Conservation (phyloP, 2,329 filamentous ascomycete genomes). For the Ophiostoma populinum region DNA sequence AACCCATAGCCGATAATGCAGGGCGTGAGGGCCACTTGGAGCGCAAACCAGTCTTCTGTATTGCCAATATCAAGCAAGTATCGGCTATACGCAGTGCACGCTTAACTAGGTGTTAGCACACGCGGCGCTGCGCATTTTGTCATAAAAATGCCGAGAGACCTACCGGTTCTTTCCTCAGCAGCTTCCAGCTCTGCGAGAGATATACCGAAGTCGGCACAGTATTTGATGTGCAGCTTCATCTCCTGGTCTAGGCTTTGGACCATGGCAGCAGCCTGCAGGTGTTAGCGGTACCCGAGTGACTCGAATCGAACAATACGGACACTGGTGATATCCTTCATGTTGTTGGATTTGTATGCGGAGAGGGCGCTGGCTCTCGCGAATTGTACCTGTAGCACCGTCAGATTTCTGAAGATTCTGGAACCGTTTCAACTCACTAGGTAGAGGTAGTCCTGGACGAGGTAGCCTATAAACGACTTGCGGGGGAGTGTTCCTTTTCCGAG, state of each 20-base stretch:
- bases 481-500: slow-evolving; percentile 63
- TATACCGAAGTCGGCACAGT: slow-evolving; percentile 69
- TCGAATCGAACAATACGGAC: no score
- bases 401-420: neutral
- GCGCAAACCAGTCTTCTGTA: slow-evolving; percentile 71
- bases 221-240: slow-evolving; percentile 63
- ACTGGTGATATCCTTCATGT: slow-evolving; percentile 52
- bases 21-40: slow-evolving; percentile 71
- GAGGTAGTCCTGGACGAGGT: slow-evolving; percentile 82
- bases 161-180: slow-evolving; percentile 59
- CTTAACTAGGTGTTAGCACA: slow-evolving; percentile 11
- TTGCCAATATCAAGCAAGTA: slow-evolving; percentile 69
- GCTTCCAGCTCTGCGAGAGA: slow-evolving; percentile 53
- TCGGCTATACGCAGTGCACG: slow-evolving; percentile 24
- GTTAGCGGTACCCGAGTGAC: no score
- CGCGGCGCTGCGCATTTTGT: no score
- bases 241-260: slow-evolving; percentile 65
- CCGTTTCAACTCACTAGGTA: slow-evolving; percentile 44
- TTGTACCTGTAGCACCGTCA: slow-evolving; percentile 41
- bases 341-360: slow-evolving; percentile 68
- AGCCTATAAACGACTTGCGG: slow-evolving; percentile 64
- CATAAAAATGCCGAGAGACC: neutral
- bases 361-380: slow-evolving; percentile 78
- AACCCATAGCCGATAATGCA: slow-evolving; percentile 80
- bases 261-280: slow-evolving; percentile 29